Conservation (phyloP, 2,329 filamentous ascomycete species). For the Trichoderma brevicompactum region DNA sequence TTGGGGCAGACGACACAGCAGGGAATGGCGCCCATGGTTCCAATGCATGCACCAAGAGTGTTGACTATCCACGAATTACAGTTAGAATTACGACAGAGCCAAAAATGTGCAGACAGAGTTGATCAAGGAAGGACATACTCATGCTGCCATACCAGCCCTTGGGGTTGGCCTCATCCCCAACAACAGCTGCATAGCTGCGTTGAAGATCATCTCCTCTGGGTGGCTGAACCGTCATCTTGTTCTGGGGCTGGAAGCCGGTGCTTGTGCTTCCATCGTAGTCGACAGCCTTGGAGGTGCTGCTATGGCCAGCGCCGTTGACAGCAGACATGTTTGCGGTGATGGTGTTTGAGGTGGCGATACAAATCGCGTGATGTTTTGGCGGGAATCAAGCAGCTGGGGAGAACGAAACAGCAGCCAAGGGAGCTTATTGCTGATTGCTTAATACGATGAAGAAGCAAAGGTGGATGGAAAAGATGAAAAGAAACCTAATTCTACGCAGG, state of each 20-base stretch:
- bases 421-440: not conserved
- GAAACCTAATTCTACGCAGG: not conserved
- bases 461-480: not conserved
- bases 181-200: conserved; percentile 71
- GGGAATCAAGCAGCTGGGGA: not conserved
- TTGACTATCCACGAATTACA: conserved; percentile 60
- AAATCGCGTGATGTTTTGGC: not conserved
- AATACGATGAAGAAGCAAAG: not conserved
- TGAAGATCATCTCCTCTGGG: conserved; percentile 84
- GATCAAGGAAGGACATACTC: conserved; percentile 58
- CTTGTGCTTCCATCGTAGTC: conserved; percentile 26
- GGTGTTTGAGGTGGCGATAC: conserved; percentile 1
- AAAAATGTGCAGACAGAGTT: not conserved
- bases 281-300: conserved; percentile 41
- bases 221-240: conserved; percentile 73
- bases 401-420: not conserved
- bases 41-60: conserved; percentile 72
- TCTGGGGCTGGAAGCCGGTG: conserved; percentile 55
- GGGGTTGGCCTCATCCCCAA: conserved; percentile 67
- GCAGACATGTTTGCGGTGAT: conserved; percentile 29
- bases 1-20: conserved; percentile 94
- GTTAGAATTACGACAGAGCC: not conserved
- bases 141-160: conserved; percentile 90
- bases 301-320: conserved; percentile 34
- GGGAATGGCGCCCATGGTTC: conserved; percentile 82